A percentile compares a stretch with the other conserved stretches of the same genome.
phyloP scores from a whole-genome alignment of 2,329 filamentous ascomycete genomes.

The Geosmithia putterillii region DNA sequence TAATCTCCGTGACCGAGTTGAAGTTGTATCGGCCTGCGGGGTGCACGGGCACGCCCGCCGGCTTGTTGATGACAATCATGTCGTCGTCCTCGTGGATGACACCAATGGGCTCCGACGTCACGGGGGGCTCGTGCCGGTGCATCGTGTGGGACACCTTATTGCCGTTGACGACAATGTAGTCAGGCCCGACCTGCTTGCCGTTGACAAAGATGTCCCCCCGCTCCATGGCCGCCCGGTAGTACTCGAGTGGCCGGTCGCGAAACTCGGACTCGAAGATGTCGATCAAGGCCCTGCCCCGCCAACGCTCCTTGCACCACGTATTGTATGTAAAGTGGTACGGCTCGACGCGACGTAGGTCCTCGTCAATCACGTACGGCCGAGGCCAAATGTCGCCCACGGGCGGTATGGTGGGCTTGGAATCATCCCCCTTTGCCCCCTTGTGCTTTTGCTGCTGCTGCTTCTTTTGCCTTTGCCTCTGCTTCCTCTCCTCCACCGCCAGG shows the following conservation, averaged over 20 bases:
- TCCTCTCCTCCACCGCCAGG: not conserved
- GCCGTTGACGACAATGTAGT: conserved; percentile 72
- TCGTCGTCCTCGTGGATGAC: conserved; percentile 86
- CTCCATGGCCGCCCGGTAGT: conserved; percentile 80
- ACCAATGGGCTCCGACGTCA: conserved; percentile 66
- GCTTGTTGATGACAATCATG: conserved; percentile 95
- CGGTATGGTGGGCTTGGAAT: not conserved
- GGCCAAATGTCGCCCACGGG: conserved; percentile 17
- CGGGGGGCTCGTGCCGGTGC: conserved; percentile 90
- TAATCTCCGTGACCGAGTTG: conserved; percentile 89
- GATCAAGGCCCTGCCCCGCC: conserved; percentile 69
- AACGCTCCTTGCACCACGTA: conserved; percentile 87
- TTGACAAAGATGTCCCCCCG: conserved; percentile 71
- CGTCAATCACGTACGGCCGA: conserved; percentile 70
- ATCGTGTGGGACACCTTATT: conserved; percentile 86
- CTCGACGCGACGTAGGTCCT: conserved; percentile 67
- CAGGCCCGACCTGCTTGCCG: conserved; percentile 53
- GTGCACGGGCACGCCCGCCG: conserved; percentile 87
- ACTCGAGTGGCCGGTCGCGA: conserved; percentile 71
- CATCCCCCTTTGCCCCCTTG: no score
- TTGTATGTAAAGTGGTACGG: conserved; percentile 95
- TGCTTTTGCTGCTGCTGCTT: not conserved
- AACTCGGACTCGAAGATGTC: conserved; percentile 91
- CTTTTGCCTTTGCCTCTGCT: not conserved
- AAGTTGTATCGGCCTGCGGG: conserved; percentile 91